Conservation (phyloP, 805 yeast genomes). For the Candida ascalaphidarum region DNA sequence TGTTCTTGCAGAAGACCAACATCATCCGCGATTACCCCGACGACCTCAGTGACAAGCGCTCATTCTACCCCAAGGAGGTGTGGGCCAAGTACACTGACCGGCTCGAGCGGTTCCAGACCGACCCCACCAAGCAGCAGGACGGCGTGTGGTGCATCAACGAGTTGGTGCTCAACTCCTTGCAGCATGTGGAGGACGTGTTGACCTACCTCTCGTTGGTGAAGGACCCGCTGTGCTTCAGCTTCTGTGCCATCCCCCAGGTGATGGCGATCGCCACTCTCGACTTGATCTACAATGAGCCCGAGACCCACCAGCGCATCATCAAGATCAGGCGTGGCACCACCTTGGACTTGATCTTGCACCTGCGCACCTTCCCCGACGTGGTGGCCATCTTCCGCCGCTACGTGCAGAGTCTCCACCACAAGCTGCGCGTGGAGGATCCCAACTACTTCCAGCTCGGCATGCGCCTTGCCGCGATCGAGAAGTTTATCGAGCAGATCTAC, state of each 20-base stretch:
- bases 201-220: constrained; percentile 65
- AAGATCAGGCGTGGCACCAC: constrained; percentile 91
- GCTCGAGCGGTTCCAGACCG: constrained; percentile 47
- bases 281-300: constrained; percentile 71
- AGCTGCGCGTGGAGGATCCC: constrained; percentile 75
- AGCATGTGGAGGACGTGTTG: constrained; percentile 70
- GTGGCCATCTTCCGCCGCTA: constrained; percentile 70
- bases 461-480: constrained; percentile 82
- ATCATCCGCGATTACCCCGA: constrained; percentile 93
- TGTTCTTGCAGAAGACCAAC: constrained; percentile 90
- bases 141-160: constrained; percentile 79
- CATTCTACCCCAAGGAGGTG: constrained; percentile 93
- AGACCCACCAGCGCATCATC: constrained; percentile 61
- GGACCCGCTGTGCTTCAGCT: constrained; percentile 79
- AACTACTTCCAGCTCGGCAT: constrained; percentile 78
- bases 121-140: constrained; percentile 33
- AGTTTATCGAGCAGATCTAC: constrained; percentile 70
- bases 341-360: constrained; percentile 60
- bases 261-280: constrained; percentile 97
- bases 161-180: constrained; percentile 68
- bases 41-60: constrained; percentile 84
- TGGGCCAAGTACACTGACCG: constrained; percentile 75
- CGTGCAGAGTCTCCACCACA: constrained; percentile 67
- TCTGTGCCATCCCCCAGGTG: constrained; percentile 97
- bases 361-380: constrained; percentile 70